phyloP scores from a whole-genome alignment of 495 filamentous ascomycete species.

The Penicillium coprophilum region DNA sequence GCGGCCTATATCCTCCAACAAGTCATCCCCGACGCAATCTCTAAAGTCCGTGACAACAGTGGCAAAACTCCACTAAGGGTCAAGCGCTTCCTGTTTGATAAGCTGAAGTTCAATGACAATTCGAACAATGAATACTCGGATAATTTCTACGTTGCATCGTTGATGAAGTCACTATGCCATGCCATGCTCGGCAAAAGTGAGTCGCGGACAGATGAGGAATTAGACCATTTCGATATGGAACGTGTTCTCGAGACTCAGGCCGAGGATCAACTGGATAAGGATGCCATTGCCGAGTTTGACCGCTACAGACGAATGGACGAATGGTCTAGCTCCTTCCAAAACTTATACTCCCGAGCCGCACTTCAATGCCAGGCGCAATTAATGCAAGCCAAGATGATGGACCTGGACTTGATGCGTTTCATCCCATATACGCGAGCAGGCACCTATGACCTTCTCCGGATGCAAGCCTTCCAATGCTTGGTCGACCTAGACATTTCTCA shows the following conservation, averaged over 20 bases:
- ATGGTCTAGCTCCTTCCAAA: conserved; percentile 88
- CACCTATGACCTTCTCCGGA: conserved; percentile 75
- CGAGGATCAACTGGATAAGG: conserved; percentile 62
- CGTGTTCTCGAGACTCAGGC: conserved; percentile 54
- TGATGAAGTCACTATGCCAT: conserved; percentile 78
- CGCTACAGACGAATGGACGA: conserved; percentile 90
- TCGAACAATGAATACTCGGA: conserved; percentile 84
- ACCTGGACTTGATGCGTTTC: conserved; percentile 63
- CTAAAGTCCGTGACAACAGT: conserved; percentile 69
- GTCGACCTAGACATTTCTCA: conserved; percentile 73
- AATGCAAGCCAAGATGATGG: conserved; percentile 68
- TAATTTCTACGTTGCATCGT: conserved; percentile 75
- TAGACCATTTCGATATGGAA: conserved; percentile 50
- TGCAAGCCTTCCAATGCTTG: conserved; percentile 79
- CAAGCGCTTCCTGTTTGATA: conserved; percentile 79
- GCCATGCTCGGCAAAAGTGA: conserved; percentile 61
- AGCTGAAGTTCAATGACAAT: conserved; percentile 92
- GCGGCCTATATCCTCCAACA: conserved; percentile 78
- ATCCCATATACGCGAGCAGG: conserved; percentile 75
- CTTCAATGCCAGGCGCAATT: conserved; percentile 73
- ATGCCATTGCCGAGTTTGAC: conserved; percentile 81
- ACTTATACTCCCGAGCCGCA: conserved; percentile 80
- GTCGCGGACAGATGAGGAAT: conserved; percentile 37
- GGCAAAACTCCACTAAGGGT: conserved; percentile 74
- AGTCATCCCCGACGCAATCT: conserved; percentile 75